Base-by-base conservation (phyloP, 2,329 filamentous ascomycete species). In the Neobulgaria alba region DNA sequence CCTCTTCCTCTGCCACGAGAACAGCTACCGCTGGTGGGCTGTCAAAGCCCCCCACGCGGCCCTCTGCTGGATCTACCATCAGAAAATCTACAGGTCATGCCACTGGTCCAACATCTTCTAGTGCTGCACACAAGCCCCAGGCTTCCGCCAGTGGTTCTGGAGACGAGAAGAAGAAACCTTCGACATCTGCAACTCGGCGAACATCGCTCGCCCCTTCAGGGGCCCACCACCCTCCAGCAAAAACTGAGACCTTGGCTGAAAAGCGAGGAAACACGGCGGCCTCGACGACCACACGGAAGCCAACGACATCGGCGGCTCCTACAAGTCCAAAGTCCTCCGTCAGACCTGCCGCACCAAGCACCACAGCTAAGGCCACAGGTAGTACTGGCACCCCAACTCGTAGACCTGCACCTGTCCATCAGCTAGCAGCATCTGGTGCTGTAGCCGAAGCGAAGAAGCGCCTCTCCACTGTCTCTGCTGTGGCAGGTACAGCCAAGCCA, bases 371-470 rank as follows among this genome's bases (percentile, higher is more conserved):
- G n/a, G 30, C 8, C 8, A 12, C 20, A 10, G 29, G 15, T 19
- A 53, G 56, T 26, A 54, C 57, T 12, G 60, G 62, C 21, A 56
- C 63, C 4, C 51, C 53, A n/a, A 45, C 61, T 9, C 62, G 60
- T 45, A 48, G 53, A 42, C 45, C 55, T 33, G 31, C 47, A 15
- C 55, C 64, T 10, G 49, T 53, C 10, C 44, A 61, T 4, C 65
- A 63, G 43, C 57, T 67, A 35, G 52, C 64, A 14, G 14, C 42
- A 17, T 41, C 50, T 26, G 47, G 66, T 18, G 45, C 64, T 5
- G 64, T 68, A 2, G 63, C 69, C 29, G 68, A 75, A 32, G 65
- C 69, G 14, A 75, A 69, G 56, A 81, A 79, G 63, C 67, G 76
- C 20, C 61, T 80, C 14, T 79, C 77, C 8, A 67, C 67, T 1